Conservation (phyloP, 1,139 yeast species). For the Nakaseomyces delphensis region DNA sequence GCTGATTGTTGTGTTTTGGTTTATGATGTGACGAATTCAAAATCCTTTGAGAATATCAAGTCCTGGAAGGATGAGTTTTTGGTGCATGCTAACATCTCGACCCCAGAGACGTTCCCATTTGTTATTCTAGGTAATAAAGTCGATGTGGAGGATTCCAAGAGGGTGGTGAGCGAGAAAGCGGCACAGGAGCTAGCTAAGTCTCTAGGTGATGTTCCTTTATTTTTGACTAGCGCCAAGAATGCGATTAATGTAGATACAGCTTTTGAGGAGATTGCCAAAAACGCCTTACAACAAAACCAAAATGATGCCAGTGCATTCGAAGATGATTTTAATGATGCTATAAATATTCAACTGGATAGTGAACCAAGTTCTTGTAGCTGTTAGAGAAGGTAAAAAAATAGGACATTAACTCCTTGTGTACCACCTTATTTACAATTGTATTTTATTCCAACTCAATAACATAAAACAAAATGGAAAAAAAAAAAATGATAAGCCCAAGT, state of each 20-base stretch:
- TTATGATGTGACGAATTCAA: constrained; percentile 87
- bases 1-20: constrained; percentile 97
- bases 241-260: constrained; percentile 92
- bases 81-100: constrained; percentile 84
- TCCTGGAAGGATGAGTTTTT: constrained; percentile 95
- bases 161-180: constrained; percentile 72
- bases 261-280: constrained; percentile 90
- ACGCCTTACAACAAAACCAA: constrained; percentile 87
- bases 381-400: constrained; percentile 30
- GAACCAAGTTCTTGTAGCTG: constrained; percentile 75
- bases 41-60: constrained; percentile 80
- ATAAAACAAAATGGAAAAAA: too few species aligned
- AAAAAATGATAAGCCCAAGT: too few species aligned
- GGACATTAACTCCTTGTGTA: too few species aligned
- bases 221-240: constrained; percentile 91
- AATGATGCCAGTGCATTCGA: constrained; percentile 78
- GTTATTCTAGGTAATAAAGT: constrained; percentile 91
- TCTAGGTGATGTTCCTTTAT: constrained; percentile 84
- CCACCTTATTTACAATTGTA: not conserved
- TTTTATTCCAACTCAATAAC: not conserved
- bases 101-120: constrained; percentile 93
- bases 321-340: constrained; percentile 93
- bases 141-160: constrained; percentile 86
- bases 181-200: constrained; percentile 80
- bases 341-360: constrained; percentile 83